Conservation (phyloP, 2,329 filamentous ascomycete species). For the Ascochyta pisi region DNA sequence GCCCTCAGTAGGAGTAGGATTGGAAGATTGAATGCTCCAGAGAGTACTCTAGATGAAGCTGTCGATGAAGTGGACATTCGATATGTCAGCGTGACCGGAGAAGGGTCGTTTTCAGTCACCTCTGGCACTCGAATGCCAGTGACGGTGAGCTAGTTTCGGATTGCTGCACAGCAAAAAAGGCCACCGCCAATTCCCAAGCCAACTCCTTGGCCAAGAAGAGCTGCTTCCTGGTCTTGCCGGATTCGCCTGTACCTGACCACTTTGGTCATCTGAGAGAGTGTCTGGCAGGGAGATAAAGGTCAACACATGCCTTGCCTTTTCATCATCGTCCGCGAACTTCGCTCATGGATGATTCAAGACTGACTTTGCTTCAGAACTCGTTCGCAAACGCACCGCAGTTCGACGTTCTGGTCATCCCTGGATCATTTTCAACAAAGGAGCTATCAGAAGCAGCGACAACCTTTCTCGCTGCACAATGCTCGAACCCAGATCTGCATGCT, state of each 20-base stretch:
- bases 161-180: conserved; percentile 35
- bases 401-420: conserved; percentile 46
- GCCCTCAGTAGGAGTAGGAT: conserved; percentile 41
- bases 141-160: conserved; percentile 46
- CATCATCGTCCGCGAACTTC: conserved; percentile 12
- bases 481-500: conserved; percentile 32
- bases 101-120: conserved; percentile 46
- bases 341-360: conserved; percentile 3
- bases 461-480: conserved; percentile 39
- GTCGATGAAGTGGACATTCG: conserved; percentile 48
- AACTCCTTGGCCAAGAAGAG: conserved; percentile 42
- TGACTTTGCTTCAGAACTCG: conserved; percentile 41
- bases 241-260: conserved; percentile 42
- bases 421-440: conserved; percentile 34
- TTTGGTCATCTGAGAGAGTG: conserved; percentile 41
- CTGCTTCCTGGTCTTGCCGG: conserved; percentile 42
- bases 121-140: conserved; percentile 46
- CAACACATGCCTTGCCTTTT: conserved; percentile 32
- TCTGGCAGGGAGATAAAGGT: conserved; percentile 50
- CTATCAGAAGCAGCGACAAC: conserved; percentile 30
- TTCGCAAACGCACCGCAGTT: conserved; percentile 45
- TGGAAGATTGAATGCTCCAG: conserved; percentile 31
- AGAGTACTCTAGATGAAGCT: conserved; percentile 36
- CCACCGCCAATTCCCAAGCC: conserved; percentile 24
- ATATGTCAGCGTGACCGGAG: conserved; percentile 47